phyloP scores from a whole-genome alignment of 495 filamentous ascomycete genomes.

The Apiosordaria backusii region DNA sequence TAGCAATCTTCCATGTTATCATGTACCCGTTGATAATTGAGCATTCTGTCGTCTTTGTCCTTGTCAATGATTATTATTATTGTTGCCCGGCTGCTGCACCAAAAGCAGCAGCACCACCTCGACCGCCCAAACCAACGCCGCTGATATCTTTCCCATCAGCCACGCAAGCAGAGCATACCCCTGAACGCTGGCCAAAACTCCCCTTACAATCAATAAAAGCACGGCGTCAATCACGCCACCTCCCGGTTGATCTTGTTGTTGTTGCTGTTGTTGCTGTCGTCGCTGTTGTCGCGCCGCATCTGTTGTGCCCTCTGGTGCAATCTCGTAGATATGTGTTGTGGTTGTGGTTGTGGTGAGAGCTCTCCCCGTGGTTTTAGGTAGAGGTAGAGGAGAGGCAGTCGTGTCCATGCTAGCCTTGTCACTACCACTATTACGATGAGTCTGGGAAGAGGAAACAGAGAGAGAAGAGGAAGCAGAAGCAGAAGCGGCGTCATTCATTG shows the following conservation, averaged over 20 bases:
- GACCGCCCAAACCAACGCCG: slow-evolving; percentile 27
- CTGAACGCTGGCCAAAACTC: slow-evolving; percentile 26
- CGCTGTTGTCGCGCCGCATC: background rate
- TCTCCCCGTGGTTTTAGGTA: no score
- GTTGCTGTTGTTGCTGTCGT: slow-evolving; percentile 2
- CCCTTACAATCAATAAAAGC: slow-evolving; percentile 26
- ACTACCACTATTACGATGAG: background rate
- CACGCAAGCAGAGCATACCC: slow-evolving; percentile 25
- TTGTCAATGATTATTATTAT: background rate
- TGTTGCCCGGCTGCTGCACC: slow-evolving; percentile 5
- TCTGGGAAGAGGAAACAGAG: slow-evolving; percentile 1
- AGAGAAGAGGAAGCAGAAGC: background rate
- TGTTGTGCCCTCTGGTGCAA: background rate
- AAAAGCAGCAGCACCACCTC: slow-evolving; percentile 33
- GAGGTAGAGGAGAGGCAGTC: background rate
- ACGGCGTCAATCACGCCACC: slow-evolving; percentile 23
- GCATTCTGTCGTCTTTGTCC: background rate
- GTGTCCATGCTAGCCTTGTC: background rate
- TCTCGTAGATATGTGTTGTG: background rate
- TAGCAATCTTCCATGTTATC: background rate
- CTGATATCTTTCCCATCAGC: slow-evolving; percentile 25
- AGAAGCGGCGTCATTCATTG: background rate
- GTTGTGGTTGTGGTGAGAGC: background rate
- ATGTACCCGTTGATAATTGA: background rate
- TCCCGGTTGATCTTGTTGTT: slow-evolving; percentile 5